A percentile compares a stretch with the other conserved stretches of the same genome.
Conservation (phyloP, 23 red algal species). For the Gracilaria gracilis region DNA sequence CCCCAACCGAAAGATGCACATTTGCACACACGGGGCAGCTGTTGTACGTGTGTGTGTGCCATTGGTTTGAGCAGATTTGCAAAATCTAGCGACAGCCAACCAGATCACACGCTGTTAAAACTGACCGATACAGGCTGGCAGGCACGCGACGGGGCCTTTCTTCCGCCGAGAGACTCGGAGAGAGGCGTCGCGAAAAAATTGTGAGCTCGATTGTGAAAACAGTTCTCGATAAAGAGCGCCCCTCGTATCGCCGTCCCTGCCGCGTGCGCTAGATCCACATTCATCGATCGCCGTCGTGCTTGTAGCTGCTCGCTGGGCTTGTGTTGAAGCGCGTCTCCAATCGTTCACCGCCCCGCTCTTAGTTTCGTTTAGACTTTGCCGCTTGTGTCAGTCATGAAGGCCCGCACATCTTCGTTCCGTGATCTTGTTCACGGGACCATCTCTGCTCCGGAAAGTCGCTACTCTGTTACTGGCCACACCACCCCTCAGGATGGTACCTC, state of each 20-base stretch:
- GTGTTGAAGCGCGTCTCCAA: background rate
- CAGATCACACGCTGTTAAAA: background rate
- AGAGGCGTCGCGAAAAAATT: background rate
- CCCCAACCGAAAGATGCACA: conserved; percentile 14
- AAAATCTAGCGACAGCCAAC: background rate
- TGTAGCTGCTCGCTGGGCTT: background rate
- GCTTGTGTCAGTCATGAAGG: conserved; percentile 51
- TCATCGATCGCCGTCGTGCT: no score
- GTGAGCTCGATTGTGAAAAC: background rate
- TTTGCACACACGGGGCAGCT: background rate
- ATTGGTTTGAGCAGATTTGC: background rate
- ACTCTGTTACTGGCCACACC: conserved; percentile 86
- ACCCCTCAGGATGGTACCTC: conserved; percentile 71
- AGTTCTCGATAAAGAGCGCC: background rate
- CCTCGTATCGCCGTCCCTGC: no score
- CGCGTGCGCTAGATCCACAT: no score
- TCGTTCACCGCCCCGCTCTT: background rate
- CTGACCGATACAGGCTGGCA: background rate
- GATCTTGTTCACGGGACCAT: conserved; percentile 84
- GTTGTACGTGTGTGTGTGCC: background rate
- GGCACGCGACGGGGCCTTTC: no score
- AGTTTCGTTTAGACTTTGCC: background rate
- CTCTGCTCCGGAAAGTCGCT: conserved; percentile 86
- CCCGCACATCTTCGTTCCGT: conserved; percentile 79
- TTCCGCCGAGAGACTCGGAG: background rate